A percentile compares a stretch with the other conserved stretches of the same genome.
Conservation (phyloP, 2,329 filamentous ascomycete genomes). For the Beauveria brongniartii region DNA sequence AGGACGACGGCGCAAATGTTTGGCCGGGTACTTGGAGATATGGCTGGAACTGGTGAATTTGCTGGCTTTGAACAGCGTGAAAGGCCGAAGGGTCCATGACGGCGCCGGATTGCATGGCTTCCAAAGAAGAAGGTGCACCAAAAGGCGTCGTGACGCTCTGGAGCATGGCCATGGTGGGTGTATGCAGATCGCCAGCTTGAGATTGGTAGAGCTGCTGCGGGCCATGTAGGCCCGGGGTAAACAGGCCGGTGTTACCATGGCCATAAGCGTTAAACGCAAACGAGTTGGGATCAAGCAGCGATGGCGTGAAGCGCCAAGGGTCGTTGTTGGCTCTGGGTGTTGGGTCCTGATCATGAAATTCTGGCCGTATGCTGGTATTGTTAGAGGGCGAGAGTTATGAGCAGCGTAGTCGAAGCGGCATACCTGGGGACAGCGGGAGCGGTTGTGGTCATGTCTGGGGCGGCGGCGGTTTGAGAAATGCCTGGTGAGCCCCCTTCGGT, state of each 20-base stretch:
- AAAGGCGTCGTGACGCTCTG: slow-evolving; percentile 76
- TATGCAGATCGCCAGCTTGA: slow-evolving; percentile 81
- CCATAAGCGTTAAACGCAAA: slow-evolving; percentile 73
- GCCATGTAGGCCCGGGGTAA: slow-evolving; percentile 74
- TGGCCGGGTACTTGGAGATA: slow-evolving; percentile 54
- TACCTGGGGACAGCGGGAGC: not conserved
- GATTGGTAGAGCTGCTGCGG: slow-evolving; percentile 74
- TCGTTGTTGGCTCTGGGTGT: slow-evolving; percentile 75
- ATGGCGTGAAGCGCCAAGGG: slow-evolving; percentile 81
- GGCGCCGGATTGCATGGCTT: slow-evolving; percentile 51
- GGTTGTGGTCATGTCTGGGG: slow-evolving; percentile 8
- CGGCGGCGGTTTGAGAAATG: slow-evolving; percentile 26
- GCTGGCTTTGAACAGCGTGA: slow-evolving; percentile 51
- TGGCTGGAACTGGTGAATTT: slow-evolving; percentile 60
- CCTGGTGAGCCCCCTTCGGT: slow-evolving; percentile 34
- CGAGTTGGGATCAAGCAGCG: slow-evolving; percentile 76
- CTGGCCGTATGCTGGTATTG: not conserved
- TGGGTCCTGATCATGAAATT: slow-evolving; percentile 64
- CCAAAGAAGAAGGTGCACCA: slow-evolving; percentile 65
- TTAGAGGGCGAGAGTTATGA: not conserved
- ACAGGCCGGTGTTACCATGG: slow-evolving; percentile 74
- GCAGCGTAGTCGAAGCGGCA: not conserved
- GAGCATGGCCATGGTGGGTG: slow-evolving; percentile 64
- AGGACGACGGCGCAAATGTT: slow-evolving; percentile 68
- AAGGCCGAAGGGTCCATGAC: slow-evolving; percentile 61